phyloP scores from a whole-genome alignment of 1,284 basidiomycete genomes.

The Mycena citricolor region DNA sequence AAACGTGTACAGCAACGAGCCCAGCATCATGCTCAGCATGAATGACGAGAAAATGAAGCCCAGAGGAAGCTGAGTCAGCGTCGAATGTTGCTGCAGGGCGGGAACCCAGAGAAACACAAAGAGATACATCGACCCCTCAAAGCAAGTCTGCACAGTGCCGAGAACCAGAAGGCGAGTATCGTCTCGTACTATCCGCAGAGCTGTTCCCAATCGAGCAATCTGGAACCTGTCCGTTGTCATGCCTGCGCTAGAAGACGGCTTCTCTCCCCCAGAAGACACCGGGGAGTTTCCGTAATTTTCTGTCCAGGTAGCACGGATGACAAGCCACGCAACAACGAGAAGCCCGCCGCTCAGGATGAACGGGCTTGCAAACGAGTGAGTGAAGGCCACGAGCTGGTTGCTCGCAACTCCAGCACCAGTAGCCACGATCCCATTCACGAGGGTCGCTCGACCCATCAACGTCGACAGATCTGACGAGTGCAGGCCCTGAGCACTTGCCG shows the following conservation, averaged over 20 bases:
- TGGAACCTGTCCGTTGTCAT: constrained; percentile 46
- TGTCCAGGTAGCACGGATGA: constrained; percentile 58
- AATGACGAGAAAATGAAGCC: constrained; percentile 77
- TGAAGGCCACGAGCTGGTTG: constrained; percentile 55
- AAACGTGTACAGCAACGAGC: constrained; percentile 64
- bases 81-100: constrained; percentile 60
- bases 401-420: constrained; percentile 62
- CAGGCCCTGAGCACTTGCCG: constrained; percentile 50
- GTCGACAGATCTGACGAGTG: constrained; percentile 59
- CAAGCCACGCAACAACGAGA: constrained; percentile 53
- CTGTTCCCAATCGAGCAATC: constrained; percentile 43
- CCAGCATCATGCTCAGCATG: constrained; percentile 80
- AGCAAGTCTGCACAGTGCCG: constrained; percentile 74
- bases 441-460: constrained; percentile 70
- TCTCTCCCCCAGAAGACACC: too few relatives aligned
- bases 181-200: constrained; percentile 26
- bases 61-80: constrained; percentile 48
- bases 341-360: constrained; percentile 62
- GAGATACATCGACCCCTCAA: constrained; percentile 80
- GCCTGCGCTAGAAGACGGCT: background rate
- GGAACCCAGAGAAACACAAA: constrained; percentile 84
- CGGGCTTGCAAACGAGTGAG: constrained; percentile 54
- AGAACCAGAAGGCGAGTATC: constrained; percentile 65
- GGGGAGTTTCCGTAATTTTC: constrained; percentile 62
- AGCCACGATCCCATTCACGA: constrained; percentile 72